A percentile compares a stretch with the other conserved stretches of the same genome.
Evolutionary conservation across 2,329 filamentous ascomycete genomes (phyloP).

Genomic region (Colletotrichum karsti): DNA sequence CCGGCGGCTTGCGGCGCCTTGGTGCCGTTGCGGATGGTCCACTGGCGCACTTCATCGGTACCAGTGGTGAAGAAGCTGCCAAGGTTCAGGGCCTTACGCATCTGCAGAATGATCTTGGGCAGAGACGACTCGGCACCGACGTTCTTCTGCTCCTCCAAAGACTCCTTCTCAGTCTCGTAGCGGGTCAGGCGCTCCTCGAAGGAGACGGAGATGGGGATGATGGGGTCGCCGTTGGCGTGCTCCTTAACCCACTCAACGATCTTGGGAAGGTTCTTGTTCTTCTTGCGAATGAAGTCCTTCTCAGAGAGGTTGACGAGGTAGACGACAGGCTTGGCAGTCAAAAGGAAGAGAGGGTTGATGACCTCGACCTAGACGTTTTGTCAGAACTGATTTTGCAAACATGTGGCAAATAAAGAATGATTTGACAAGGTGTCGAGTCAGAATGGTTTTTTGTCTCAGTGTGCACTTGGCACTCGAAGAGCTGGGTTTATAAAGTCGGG

Average conservation of each 20-base stretch:
- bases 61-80: constrained; percentile 98
- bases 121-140: constrained; percentile 87
- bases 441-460: constrained; percentile 77
- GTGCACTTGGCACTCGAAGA: constrained; percentile 95
- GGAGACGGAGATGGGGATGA: constrained; percentile 91
- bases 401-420: constrained; percentile 31
- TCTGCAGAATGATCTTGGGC: constrained; percentile 90
- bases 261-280: constrained; percentile 98
- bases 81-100: constrained; percentile 91
- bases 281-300: constrained; percentile 96
- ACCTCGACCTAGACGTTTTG: constrained; percentile 78
- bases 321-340: constrained; percentile 96
- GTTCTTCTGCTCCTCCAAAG: constrained; percentile 86
- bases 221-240: constrained; percentile 85
- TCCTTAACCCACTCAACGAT: constrained; percentile 96
- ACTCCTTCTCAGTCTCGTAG: constrained; percentile 81
- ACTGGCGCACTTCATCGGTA: constrained; percentile 95
- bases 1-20: constrained; percentile 98
- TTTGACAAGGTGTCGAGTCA: constrained; percentile 26
- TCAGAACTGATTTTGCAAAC: constrained; percentile 37
- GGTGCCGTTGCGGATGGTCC: constrained; percentile 94
- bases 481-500: constrained; percentile 97
- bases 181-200: constrained; percentile 92
- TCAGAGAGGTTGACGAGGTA: constrained; percentile 97
- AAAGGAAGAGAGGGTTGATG: constrained; percentile 95